These are phyloP conservation scores for Colletotrichum coccodes DNA, from an alignment of 2,329 filamentous ascomycete genomes.

Conservation along the genomic window DNA sequence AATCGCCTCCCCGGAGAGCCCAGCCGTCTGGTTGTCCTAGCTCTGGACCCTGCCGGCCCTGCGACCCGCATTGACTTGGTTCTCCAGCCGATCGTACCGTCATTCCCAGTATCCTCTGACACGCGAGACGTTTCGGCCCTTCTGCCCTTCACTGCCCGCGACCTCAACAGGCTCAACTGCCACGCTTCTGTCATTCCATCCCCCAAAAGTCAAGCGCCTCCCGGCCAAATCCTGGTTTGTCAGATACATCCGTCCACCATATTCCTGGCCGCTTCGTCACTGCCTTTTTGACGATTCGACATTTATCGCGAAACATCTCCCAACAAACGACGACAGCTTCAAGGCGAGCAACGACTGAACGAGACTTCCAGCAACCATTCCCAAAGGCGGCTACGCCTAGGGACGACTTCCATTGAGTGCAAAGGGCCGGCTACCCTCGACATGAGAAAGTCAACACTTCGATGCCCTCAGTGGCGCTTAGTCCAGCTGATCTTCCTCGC, in stretches of 20 bases:
- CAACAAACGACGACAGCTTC: not conserved
- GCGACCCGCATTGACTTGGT: slow-evolving; percentile 29
- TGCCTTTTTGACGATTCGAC: slow-evolving; percentile 11
- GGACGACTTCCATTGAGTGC: not conserved
- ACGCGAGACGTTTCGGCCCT: slow-evolving; percentile 33
- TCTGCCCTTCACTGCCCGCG: slow-evolving; percentile 4
- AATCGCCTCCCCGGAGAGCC: not conserved
- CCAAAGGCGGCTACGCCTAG: slow-evolving; percentile 15
- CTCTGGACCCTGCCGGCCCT: slow-evolving; percentile 19
- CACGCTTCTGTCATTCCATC: slow-evolving; percentile 20
- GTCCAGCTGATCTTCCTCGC: slow-evolving; percentile 18
- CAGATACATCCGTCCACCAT: slow-evolving; percentile 5
- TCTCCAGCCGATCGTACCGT: slow-evolving; percentile 30
- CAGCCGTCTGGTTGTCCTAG: slow-evolving; percentile 18
- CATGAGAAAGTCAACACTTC: slow-evolving; percentile 18
- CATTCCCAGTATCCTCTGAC: slow-evolving; percentile 31
- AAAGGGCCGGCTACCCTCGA: not conserved
- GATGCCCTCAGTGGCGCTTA: slow-evolving; percentile 3
- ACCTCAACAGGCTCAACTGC: slow-evolving; percentile 11
- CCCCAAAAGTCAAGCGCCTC: slow-evolving; percentile 27
- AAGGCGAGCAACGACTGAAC: not conserved
- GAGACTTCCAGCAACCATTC: not conserved
- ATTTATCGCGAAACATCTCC: not conserved
- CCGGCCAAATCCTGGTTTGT: slow-evolving; percentile 27
- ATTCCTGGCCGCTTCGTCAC: slow-evolving; percentile 22